phyloP scores from a whole-genome alignment of 2,329 filamentous ascomycete genomes.

The Elsinoe ampelina region DNA sequence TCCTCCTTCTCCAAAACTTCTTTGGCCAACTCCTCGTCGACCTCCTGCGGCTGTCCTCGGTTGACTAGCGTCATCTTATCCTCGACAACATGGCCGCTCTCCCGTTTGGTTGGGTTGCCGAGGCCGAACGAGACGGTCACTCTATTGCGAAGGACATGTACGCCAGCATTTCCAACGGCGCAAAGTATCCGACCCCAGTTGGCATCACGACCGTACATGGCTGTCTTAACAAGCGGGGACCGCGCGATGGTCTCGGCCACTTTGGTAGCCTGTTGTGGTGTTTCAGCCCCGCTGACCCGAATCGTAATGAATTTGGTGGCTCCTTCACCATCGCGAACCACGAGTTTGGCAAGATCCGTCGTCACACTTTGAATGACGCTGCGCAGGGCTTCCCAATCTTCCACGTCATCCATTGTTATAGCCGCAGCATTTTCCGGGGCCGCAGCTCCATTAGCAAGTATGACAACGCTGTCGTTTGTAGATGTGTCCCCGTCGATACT shows the following conservation, averaged over 20 bases:
- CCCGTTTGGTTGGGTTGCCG: not conserved
- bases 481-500: constrained; percentile 95
- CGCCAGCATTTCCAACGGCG: constrained; percentile 74
- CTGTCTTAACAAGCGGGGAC: constrained; percentile 92
- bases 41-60: constrained; percentile 67
- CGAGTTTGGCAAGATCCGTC: constrained; percentile 76
- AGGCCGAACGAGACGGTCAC: constrained; percentile 67
- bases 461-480: constrained; percentile 90
- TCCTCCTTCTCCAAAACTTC: constrained; percentile 72
- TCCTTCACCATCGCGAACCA: constrained; percentile 92
- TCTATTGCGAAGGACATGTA: constrained; percentile 57
- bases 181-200: constrained; percentile 98
- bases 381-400: constrained; percentile 59
- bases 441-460: constrained; percentile 91
- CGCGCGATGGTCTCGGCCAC: constrained; percentile 82
- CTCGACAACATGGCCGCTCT: constrained; percentile 62
- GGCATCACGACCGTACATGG: constrained; percentile 90
- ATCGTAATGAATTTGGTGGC: constrained; percentile 98
- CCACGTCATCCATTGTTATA: constrained; percentile 26
- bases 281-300: constrained; percentile 63
- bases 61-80: constrained; percentile 65
- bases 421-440: constrained; percentile 18
- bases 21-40: constrained; percentile 66
- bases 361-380: constrained; percentile 66
- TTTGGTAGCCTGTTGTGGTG: constrained; percentile 61